Percentiles rank a stretch among this genome's conserved stretches.
Evolutionary conservation across 306 rosid species (phyloP).

Genomic region (Sicyos edulis): DNA sequence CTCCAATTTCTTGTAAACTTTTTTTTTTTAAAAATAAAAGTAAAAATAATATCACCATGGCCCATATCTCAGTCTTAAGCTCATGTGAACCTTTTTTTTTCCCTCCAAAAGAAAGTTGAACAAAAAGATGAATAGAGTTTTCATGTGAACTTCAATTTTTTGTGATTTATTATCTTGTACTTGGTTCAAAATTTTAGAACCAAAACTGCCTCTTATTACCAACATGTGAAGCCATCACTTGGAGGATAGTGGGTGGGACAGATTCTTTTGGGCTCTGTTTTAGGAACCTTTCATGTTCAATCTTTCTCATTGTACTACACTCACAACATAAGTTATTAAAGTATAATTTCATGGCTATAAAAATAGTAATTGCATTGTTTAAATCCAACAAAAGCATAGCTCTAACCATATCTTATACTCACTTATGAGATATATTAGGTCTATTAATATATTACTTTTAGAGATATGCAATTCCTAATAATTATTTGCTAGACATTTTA

Average conservation of each 20-base stretch:
- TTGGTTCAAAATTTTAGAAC: background rate
- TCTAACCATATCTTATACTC: too few species aligned
- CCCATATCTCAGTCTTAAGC: background rate
- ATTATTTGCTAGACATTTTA: too few species aligned
- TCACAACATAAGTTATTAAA: background rate
- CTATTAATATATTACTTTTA: too few species aligned
- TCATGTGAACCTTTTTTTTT: constrained; percentile 16
- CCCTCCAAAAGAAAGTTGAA: background rate
- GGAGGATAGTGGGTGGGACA: constrained; percentile 3
- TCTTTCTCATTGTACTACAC: background rate
- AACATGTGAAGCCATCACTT: constrained; percentile 16
- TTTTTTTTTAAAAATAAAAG: too few species aligned
- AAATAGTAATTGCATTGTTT: too few species aligned
- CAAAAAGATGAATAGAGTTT: background rate
- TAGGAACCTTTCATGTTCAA: constrained; percentile 15
- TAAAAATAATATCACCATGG: constrained; percentile 6
- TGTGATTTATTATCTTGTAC: constrained; percentile 3
- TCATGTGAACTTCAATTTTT: constrained; percentile 16
- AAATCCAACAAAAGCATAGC: too few species aligned
- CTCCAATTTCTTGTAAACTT: background rate
- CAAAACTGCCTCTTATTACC: constrained; percentile 5
- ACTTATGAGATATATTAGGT: too few species aligned
- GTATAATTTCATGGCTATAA: too few species aligned
- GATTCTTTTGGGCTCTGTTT: constrained; percentile 12
- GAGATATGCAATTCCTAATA: too few species aligned